Evolutionary conservation across 768 basidiomycete genomes (phyloP), one percentile per base, ranked within the genome.

Genomic region (Mycena polygramma): DNA sequence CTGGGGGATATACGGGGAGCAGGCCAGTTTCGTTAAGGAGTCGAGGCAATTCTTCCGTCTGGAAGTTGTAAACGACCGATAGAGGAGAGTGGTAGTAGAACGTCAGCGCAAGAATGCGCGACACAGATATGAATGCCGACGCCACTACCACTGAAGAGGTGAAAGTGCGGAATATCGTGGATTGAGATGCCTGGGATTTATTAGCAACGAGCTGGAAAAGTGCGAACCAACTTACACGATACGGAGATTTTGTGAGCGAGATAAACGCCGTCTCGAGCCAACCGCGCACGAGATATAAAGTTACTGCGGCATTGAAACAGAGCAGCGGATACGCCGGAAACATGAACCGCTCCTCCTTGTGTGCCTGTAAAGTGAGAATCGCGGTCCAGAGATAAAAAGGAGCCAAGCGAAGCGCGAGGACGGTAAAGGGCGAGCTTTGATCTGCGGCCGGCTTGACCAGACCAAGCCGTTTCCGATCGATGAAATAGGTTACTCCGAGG

Each of bases 311-410:
- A 77, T 98, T 98, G 82, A 99, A 95, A 77, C 95, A 95, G 55
- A 99, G 81, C 39, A 99, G 80, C 2, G 95, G 94, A 78, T 97
- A 99, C 2, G 89, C 92, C 0, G 98, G 97, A 80, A 92, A 99
- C 91, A 98, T 93, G 83, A 99, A 99, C n/a, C 98, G 87, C 78
- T 99, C 98, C 81, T 99, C 98, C 82, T 99, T 99, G 81, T 99
- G 98, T 1, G 92, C 83, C 81, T 99, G 97, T 4, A 85, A 74
- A 6, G 90, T 90, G 73, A 99, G 82, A 70, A 98, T 92, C 1
- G 81, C 87, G 54, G 92, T 75, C 97, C 98, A 99, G n/a, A 98
- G 73, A 81, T 99, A 98, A 70, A 97, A 84, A 0, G 96, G 96
- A n/a, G 87, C 79, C n/a, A 99, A 84, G 45, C 96, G 88, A 63